Evolutionary conservation across 139 green algal species (phyloP).

Genomic region (Chlorella sorokiniana): DNA sequence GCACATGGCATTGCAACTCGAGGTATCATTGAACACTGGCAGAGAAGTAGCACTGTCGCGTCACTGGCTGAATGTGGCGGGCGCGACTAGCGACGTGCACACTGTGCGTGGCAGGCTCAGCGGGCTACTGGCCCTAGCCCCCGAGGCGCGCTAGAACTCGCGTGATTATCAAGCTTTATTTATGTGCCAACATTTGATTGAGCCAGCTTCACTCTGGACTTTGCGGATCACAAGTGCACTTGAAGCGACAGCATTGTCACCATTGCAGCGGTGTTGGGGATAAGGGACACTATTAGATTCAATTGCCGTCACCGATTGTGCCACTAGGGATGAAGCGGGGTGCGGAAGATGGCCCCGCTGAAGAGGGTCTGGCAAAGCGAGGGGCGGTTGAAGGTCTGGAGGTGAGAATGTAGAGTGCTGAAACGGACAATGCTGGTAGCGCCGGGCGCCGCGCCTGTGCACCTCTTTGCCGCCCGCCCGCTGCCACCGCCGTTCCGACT

Average conservation of each 20-base stretch:
- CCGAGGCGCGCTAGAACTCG: too few relatives aligned
- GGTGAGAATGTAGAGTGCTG: neutral
- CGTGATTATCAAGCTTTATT: too few relatives aligned
- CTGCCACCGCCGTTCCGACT: neutral
- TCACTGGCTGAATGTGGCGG: too few relatives aligned
- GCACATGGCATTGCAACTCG: too few relatives aligned
- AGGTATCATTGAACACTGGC: too few relatives aligned
- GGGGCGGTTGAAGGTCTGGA: neutral
- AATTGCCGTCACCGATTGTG: neutral
- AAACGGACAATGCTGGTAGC: neutral
- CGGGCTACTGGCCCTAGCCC: too few relatives aligned
- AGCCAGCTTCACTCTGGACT: neutral
- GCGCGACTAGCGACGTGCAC: too few relatives aligned
- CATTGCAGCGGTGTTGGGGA: too few relatives aligned
- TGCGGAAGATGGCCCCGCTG: neutral
- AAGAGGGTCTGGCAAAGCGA: neutral
- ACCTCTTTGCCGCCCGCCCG: neutral
- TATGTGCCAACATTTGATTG: neutral
- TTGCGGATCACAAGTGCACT: neutral
- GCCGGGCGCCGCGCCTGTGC: too few relatives aligned
- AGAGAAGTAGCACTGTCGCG: too few relatives aligned
- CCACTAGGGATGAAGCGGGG: constrained; percentile 20
- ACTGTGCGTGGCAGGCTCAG: too few relatives aligned
- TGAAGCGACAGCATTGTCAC: neutral
- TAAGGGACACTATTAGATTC: too few relatives aligned